phyloP scores from a whole-genome alignment of 192 early-diverging fungal genomes.

The Umbelopsis isabellina region DNA sequence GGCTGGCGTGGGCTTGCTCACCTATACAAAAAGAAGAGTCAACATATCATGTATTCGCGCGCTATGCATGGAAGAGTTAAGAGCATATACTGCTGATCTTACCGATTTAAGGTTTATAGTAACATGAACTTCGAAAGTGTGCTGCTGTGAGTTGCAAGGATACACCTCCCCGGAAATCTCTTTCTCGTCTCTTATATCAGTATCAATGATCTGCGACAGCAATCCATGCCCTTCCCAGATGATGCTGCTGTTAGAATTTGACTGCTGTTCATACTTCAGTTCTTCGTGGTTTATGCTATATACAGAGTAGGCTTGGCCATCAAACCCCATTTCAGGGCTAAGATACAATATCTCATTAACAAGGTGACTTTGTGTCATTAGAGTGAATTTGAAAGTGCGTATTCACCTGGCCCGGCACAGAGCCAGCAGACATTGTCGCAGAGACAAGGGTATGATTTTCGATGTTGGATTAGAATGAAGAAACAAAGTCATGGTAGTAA shows the following conservation, averaged over 20 bases:
- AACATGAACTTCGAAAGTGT: neutral
- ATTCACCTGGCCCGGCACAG: constrained; percentile 6
- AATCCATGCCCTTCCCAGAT: constrained; percentile 31
- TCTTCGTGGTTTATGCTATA: constrained; percentile 19
- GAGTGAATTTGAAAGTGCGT: neutral
- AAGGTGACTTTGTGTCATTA: neutral
- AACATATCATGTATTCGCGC: neutral
- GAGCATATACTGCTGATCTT: neutral
- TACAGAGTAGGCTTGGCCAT: constrained; percentile 8
- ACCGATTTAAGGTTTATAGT: constrained; percentile 10
- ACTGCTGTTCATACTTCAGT: neutral
- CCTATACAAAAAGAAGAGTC: too few species aligned
- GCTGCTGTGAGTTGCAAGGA: neutral
- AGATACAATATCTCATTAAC: neutral
- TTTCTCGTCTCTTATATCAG: neutral
- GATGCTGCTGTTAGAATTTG: neutral
- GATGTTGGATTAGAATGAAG: neutral
- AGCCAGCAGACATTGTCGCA: neutral
- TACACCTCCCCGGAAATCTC: constrained; percentile 5
- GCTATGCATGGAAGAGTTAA: neutral
- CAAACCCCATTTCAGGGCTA: constrained; percentile 14
- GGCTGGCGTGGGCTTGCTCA: too few species aligned
- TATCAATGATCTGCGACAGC: neutral
- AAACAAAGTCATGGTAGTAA: neutral
- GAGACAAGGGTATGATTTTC: neutral